Conservation (phyloP, 768 basidiomycete species). For the Mycena vitilis region DNA sequence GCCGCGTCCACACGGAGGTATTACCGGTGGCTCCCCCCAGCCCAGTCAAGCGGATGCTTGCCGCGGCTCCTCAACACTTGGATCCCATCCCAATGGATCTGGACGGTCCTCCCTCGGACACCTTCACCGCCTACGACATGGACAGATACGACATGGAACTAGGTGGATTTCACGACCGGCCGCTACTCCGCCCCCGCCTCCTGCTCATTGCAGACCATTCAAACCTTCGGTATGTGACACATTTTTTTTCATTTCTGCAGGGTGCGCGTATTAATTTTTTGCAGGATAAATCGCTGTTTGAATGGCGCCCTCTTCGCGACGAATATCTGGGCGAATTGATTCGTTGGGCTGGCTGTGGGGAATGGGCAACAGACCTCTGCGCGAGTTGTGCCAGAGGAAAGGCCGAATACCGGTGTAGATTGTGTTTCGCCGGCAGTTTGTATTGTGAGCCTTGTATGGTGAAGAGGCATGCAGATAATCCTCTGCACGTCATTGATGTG, state of each 20-base stretch:
- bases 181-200: background rate
- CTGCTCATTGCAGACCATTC: background rate
- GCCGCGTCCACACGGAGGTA: background rate
- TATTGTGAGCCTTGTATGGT: background rate
- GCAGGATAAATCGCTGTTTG: background rate
- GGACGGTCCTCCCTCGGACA: too few relatives aligned
- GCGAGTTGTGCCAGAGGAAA: background rate
- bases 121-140: background rate
- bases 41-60: background rate
- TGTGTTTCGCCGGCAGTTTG: background rate
- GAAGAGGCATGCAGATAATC: slow-evolving; percentile 17
- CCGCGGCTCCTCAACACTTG: background rate
- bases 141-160: background rate
- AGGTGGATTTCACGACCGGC: background rate
- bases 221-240: background rate
- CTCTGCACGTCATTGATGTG: slow-evolving; percentile 37
- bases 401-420: background rate
- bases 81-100: background rate
- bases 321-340: slow-evolving; percentile 8
- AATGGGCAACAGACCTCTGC: background rate
- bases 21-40: background rate
- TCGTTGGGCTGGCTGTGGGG: background rate
- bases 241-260: too few relatives aligned
- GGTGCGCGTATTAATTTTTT: background rate
- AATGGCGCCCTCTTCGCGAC: background rate